Conservation (phyloP, 441 rosid species). For the Gossypium aridum region DNA sequence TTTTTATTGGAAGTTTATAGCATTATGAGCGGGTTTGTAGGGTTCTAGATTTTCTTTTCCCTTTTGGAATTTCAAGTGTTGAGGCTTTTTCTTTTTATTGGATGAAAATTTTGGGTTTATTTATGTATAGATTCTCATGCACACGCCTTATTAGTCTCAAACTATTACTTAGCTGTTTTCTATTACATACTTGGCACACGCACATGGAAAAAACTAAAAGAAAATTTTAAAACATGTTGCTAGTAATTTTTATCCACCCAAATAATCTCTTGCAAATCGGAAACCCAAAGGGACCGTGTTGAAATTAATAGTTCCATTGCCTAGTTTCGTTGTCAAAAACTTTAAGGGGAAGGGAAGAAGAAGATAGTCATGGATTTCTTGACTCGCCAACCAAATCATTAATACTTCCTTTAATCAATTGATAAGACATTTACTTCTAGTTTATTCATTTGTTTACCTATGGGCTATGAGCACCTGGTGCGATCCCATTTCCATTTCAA, state of each 20-base stretch:
- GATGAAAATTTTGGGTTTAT: background rate
- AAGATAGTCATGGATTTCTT: background rate
- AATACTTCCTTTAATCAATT: background rate
- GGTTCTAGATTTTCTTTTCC: too few relatives aligned
- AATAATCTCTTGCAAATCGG: background rate
- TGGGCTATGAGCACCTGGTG: background rate
- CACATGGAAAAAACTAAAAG: background rate
- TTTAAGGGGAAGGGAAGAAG: background rate
- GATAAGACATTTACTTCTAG: background rate
- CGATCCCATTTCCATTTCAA: background rate
- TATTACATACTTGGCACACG: background rate
- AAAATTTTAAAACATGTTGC: background rate
- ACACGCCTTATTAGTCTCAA: background rate
- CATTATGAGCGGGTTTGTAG: background rate
- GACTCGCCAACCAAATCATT: background rate
- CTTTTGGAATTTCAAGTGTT: background rate
- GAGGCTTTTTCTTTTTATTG: background rate
- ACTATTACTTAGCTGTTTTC: background rate
- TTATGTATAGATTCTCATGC: background rate
- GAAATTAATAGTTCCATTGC: background rate
- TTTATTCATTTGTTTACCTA: slow-evolving; percentile 4
- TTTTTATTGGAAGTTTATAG: background rate
- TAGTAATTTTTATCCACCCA: background rate
- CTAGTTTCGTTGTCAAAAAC: background rate
- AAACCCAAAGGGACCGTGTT: background rate